Evolutionary conservation across 2,329 filamentous ascomycete species (phyloP).

Genomic region (Colletotrichum neosansevieriae): DNA sequence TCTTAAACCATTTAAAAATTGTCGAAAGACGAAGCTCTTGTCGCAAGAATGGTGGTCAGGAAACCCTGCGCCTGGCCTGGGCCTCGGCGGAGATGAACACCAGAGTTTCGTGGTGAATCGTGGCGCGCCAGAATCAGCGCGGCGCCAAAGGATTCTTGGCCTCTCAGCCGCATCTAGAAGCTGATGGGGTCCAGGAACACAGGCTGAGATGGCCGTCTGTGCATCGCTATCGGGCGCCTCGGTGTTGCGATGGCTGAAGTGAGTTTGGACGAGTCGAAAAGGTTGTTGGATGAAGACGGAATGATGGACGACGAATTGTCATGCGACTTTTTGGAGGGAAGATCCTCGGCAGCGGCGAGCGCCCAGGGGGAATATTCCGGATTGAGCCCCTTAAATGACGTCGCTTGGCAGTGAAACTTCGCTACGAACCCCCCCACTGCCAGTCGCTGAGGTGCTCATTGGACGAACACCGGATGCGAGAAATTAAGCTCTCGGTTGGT

Average conservation of each 20-base stretch:
- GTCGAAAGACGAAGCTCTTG: not conserved
- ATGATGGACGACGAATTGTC: not conserved
- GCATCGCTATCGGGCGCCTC: not conserved
- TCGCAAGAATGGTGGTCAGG: not conserved
- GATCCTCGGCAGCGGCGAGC: constrained; percentile 8
- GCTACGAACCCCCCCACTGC: constrained; percentile 15
- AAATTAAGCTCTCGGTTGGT: constrained; percentile 35
- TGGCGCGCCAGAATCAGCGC: constrained; percentile 25
- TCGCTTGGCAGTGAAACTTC: constrained; percentile 16
- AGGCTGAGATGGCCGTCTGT: not conserved
- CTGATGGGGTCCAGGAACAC: not conserved
- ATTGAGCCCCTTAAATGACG: constrained; percentile 25
- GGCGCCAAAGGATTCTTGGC: not conserved
- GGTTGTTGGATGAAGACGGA: not conserved
- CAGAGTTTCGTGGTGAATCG: constrained; percentile 10
- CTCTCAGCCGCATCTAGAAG: constrained; percentile 31
- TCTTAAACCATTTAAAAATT: constrained; percentile 13
- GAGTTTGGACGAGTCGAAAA: not conserved
- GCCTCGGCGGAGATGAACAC: not conserved
- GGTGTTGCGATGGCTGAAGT: not conserved
- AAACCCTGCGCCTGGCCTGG: not conserved
- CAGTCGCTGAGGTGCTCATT: not conserved
- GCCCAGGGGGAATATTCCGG: not conserved
- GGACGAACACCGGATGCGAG: not conserved
- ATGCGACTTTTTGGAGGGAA: constrained; percentile 5